phyloP scores from a whole-genome alignment of 2,329 filamentous ascomycete species.

The Gaeumannomyces sp. region DNA sequence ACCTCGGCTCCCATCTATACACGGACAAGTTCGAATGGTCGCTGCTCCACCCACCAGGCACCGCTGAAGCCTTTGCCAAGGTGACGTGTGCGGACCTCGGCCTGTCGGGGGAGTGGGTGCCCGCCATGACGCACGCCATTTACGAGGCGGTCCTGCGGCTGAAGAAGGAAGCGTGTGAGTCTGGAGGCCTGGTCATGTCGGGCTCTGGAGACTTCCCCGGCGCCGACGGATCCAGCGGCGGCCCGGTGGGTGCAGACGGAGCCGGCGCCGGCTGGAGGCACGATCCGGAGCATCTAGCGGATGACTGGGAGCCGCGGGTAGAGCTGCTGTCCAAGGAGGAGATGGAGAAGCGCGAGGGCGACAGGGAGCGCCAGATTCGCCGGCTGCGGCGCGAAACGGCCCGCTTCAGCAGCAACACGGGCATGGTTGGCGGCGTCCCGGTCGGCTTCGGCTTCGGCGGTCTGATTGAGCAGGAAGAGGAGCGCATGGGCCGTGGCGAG shows the following conservation, averaged over 20 bases:
- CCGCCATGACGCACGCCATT: constrained; percentile 90
- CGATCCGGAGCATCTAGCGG: constrained; percentile 81
- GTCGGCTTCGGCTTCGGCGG: constrained; percentile 44
- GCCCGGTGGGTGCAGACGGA: constrained; percentile 63
- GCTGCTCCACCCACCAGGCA: constrained; percentile 81
- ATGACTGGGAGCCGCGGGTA: constrained; percentile 78
- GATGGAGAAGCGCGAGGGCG: constrained; percentile 93
- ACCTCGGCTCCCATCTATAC: constrained; percentile 84
- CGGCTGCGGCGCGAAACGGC: constrained; percentile 85
- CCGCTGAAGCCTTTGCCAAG: constrained; percentile 86
- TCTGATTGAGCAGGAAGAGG: constrained; percentile 57
- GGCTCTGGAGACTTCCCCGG: constrained; percentile 21
- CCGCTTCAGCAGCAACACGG: constrained; percentile 79
- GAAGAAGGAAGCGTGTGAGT: constrained; percentile 95
- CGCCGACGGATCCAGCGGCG: neutral
- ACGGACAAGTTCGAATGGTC: constrained; percentile 99
- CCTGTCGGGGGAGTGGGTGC: constrained; percentile 85
- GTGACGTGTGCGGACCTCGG: constrained; percentile 90
- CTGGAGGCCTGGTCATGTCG: constrained; percentile 74
- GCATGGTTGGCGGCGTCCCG: constrained; percentile 71
- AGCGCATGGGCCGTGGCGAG: constrained; percentile 86
- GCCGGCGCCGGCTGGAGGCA: constrained; percentile 86
- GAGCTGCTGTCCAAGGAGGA: constrained; percentile 86
- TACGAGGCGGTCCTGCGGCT: constrained; percentile 88
- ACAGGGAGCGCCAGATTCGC: constrained; percentile 85